Base-by-base conservation (phyloP, 768 basidiomycete genomes). In the Coprinellus micaceus region DNA sequence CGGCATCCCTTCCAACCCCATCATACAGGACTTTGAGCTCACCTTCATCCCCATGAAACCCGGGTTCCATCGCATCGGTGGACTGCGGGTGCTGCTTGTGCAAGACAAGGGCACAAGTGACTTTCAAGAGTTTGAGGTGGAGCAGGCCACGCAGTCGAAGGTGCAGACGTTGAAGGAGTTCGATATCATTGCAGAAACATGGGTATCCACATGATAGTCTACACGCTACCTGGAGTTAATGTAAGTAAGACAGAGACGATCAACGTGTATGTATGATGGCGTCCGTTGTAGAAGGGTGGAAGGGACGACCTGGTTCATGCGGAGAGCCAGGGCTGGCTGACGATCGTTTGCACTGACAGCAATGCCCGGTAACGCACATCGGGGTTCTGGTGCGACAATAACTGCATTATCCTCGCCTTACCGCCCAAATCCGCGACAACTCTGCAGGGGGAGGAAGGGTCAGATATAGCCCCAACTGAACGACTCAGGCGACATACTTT, bases 291-390 rank as follows among this genome's bases (percentile, higher is more conserved):
- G n/a, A 22, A 25, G 9, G 13, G n/a, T 11, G 51, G 25, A 19
- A 21, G n/a, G 51, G 36, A n/a, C n/a, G 39, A 43, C 36, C 36
- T 9, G 30, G 24, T 25, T 59, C 53, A 86, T 37, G 76, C 80
- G 21, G 79, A 72, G 43, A 82, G 69, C 91, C 91, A 94, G 9
- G 91, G 86, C 63, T 95, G 92, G 68, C 92, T 94, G 65, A 97
- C 89, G 29, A 97, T 84, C 53, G 88, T 83, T 67, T 98, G 94
- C 9, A 95, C 94, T 4, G 91, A 88, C 36, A 98, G 75, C 36
- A 98, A 76, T 2, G 94, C 94, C 56, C 88, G 87, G 77, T 98
- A 99, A 61, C 93, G 84, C 53, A 98, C 94, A 64, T 98, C 90
- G 21, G 89, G 76, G 67, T 94, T 85, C 29, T 81, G 74, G 69